These are phyloP conservation scores for Aspergillus melleus DNA, from an alignment of 2,329 filamentous ascomycete genomes.

Conservation along the genomic window DNA sequence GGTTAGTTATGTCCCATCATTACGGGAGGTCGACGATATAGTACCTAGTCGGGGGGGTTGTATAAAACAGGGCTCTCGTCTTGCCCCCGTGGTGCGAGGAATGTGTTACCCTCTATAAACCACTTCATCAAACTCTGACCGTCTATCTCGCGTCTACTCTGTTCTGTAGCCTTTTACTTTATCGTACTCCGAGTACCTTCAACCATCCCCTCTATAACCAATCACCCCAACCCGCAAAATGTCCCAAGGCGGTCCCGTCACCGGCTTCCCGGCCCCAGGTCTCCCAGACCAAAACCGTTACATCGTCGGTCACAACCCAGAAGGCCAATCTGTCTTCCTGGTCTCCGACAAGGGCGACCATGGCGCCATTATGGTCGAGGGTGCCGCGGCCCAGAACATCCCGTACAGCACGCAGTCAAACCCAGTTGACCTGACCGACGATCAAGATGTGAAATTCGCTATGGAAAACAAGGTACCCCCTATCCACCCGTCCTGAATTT, in stretches of 20 bases:
- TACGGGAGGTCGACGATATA: too few species aligned
- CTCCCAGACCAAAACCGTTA: neutral
- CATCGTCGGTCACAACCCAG: slow-evolving; percentile 1
- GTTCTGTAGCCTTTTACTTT: neutral
- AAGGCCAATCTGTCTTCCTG: slow-evolving; percentile 1
- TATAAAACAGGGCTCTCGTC: too few species aligned
- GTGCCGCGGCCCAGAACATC: neutral
- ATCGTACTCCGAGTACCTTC: neutral
- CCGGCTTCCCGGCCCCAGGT: neutral
- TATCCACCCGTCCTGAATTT: too few species aligned
- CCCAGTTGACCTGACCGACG: neutral
- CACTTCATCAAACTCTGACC: too few species aligned
- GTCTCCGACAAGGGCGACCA: neutral
- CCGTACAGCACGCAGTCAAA: neutral
- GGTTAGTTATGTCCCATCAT: too few species aligned
- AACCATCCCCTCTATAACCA: neutral
- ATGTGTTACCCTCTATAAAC: too few species aligned
- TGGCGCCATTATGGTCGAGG: neutral
- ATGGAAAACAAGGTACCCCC: neutral
- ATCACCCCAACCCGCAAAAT: neutral
- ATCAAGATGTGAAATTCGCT: neutral
- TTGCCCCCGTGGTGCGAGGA: too few species aligned
- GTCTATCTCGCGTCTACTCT: neutral
- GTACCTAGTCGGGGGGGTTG: too few species aligned
- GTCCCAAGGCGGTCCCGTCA: neutral